A percentile compares a stretch with the other conserved stretches of the same genome.
phyloP scores from a whole-genome alignment of 2,329 filamentous ascomycete genomes.

The Exophiala calicioides region DNA sequence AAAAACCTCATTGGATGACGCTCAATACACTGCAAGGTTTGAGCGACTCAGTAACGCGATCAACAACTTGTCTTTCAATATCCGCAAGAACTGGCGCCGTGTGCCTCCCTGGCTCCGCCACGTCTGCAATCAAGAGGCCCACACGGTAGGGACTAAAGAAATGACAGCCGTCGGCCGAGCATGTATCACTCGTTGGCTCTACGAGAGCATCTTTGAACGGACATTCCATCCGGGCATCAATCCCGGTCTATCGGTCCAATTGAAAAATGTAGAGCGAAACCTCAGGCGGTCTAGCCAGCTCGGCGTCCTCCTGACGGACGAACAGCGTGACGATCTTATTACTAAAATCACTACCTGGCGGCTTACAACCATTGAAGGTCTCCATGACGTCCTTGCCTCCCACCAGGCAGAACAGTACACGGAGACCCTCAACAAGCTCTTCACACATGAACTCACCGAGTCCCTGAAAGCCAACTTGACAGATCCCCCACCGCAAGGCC shows the following conservation, averaged over 20 bases:
- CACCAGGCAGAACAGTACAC: slow-evolving; percentile 67
- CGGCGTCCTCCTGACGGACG: slow-evolving; percentile 25
- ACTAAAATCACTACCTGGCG: slow-evolving; percentile 91
- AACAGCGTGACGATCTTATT: slow-evolving; percentile 77
- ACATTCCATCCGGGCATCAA: slow-evolving; percentile 92
- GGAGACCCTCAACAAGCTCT: slow-evolving; percentile 66
- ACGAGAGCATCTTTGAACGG: slow-evolving; percentile 86
- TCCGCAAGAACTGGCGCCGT: slow-evolving; percentile 87
- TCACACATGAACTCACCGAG: slow-evolving; percentile 68
- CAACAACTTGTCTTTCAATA: slow-evolving; percentile 92
- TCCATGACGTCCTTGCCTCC: slow-evolving; percentile 69
- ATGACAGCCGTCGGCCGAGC: slow-evolving; percentile 95
- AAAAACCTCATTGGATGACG: slow-evolving; percentile 90
- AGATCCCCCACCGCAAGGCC: slow-evolving; percentile 73
- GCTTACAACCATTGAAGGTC: slow-evolving; percentile 88
- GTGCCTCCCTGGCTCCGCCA: slow-evolving; percentile 78
- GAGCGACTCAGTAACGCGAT: slow-evolving; percentile 89
- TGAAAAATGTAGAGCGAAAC: slow-evolving; percentile 86
- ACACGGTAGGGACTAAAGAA: slow-evolving; percentile 87
- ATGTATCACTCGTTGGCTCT: slow-evolving; percentile 83
- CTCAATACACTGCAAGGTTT: slow-evolving; percentile 86
- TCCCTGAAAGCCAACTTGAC: slow-evolving; percentile 72
- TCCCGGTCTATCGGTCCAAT: slow-evolving; percentile 68
- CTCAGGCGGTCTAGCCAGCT: slow-evolving; percentile 60
- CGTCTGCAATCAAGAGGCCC: slow-evolving; percentile 80